Percentiles rank a stretch among this genome's conserved stretches.
These are phyloP conservation scores for Penicillium brasilianum DNA, from an alignment of 2,329 filamentous ascomycete species.

Conservation along the genomic window DNA sequence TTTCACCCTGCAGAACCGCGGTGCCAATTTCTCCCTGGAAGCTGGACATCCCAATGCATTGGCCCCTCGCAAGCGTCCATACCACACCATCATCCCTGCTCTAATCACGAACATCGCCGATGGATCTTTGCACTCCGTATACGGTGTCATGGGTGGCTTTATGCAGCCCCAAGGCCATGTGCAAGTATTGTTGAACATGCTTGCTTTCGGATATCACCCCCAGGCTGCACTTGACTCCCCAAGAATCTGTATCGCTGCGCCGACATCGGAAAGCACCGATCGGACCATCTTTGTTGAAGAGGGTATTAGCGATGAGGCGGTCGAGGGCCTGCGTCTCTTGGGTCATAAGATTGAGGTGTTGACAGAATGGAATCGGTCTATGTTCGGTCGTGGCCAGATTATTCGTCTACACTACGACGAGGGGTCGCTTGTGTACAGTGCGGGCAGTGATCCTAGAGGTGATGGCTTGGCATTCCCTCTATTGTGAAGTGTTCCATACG, in stretches of 20 bases:
- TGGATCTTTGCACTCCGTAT: conserved; percentile 78
- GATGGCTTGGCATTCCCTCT: conserved; percentile 74
- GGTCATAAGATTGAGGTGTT: conserved; percentile 31
- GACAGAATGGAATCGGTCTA: conserved; percentile 27
- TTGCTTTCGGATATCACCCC: conserved; percentile 78
- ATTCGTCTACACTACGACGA: conserved; percentile 70
- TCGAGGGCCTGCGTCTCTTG: conserved; percentile 28
- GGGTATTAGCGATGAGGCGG: conserved; percentile 25
- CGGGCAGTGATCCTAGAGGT: conserved; percentile 83
- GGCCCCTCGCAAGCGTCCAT: conserved; percentile 83
- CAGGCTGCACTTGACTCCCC: conserved; percentile 91
- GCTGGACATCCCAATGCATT: conserved; percentile 77
- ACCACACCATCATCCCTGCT: conserved; percentile 97
- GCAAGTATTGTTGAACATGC: conserved; percentile 87
- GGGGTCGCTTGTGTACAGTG: conserved; percentile 76
- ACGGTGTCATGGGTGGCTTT: conserved; percentile 97
- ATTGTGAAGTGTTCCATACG: conserved; percentile 8
- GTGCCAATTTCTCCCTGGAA: conserved; percentile 77
- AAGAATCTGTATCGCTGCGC: conserved; percentile 84
- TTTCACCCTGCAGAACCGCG: conserved; percentile 93
- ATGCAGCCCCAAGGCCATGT: conserved; percentile 98
- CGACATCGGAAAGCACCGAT: conserved; percentile 55
- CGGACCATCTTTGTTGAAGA: conserved; percentile 32
- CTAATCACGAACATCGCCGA: conserved; percentile 80
- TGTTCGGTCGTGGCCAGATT: conserved; percentile 32